A percentile compares a stretch with the other conserved stretches of the same genome.
These are phyloP conservation scores for Rhynchospora tenuis DNA, from an alignment of 176 grass and related monocot species.

Conservation along the genomic window DNA sequence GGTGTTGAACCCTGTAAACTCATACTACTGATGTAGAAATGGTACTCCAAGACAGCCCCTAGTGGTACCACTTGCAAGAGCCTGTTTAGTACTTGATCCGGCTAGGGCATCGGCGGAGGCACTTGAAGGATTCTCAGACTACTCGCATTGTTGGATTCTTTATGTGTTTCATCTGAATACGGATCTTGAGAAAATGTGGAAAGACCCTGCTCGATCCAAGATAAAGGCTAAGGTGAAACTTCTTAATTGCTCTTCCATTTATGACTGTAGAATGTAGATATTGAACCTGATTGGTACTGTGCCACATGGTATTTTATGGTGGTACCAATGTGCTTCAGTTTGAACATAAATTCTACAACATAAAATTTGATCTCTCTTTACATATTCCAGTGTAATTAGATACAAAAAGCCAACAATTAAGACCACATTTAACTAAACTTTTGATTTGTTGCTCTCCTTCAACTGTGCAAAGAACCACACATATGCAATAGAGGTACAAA, in stretches of 20 bases:
- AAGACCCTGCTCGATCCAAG: constrained; percentile 77
- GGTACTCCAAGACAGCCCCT: constrained; percentile 90
- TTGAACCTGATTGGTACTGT: neutral
- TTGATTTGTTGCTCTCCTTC: neutral
- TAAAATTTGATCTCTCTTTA: neutral
- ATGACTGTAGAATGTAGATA: neutral
- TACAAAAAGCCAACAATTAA: neutral
- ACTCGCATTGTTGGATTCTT: constrained; percentile 89
- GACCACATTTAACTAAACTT: neutral
- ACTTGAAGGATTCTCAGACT: constrained; percentile 67
- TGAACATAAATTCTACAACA: neutral
- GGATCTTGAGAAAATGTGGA: constrained; percentile 90
- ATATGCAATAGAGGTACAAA: neutral
- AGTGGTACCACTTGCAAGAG: constrained; percentile 77
- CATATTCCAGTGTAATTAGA: neutral
- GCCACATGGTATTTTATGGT: neutral
- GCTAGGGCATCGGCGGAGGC: constrained; percentile 49
- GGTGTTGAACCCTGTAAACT: neutral
- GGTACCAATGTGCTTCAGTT: neutral
- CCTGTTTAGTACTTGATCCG: constrained; percentile 51
- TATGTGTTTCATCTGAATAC: constrained; percentile 97
- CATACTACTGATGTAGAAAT: constrained; percentile 37
- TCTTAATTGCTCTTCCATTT: constrained; percentile 4
- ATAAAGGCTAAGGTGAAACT: constrained; percentile 71
- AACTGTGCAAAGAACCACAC: neutral